Conservation (phyloP, 257 asterid species). For the Solanum sejunctum region DNA sequence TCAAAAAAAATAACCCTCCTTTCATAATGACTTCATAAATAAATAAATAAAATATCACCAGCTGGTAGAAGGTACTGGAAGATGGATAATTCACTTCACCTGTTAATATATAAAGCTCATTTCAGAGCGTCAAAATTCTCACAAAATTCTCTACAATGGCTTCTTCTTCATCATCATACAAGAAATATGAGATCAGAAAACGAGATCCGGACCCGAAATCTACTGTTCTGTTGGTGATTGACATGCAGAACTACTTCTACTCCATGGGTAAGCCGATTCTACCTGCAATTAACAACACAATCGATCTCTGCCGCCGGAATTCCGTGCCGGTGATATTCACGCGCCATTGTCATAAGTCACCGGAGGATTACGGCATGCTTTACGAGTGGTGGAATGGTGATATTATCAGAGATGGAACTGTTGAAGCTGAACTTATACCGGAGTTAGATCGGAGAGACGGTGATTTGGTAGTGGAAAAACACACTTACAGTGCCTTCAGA, state of each 20-base stretch:
- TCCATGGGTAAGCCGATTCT: constrained; percentile 44
- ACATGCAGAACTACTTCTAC: constrained; percentile 48
- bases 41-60: background rate
- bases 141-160: background rate
- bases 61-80: background rate
- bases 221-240: constrained; percentile 48
- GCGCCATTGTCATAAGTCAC: constrained; percentile 65
- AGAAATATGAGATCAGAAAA: constrained; percentile 39
- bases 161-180: constrained; percentile 21
- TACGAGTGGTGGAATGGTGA: constrained; percentile 75
- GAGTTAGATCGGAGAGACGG: constrained; percentile 18
- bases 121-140: background rate
- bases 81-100: background rate
- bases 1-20: too few species aligned
- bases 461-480: constrained; percentile 44
- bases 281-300: constrained; percentile 33
- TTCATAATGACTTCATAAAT: too few species aligned
- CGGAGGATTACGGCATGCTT: constrained; percentile 40
- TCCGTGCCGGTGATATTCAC: constrained; percentile 57
- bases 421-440: constrained; percentile 39
- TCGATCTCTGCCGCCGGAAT: constrained; percentile 45
- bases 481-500: constrained; percentile 59
- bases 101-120: background rate
- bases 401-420: constrained; percentile 50
- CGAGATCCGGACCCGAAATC: constrained; percentile 38